These are phyloP conservation scores for Aspergillus flavus DNA, from an alignment of 2,329 filamentous ascomycete genomes.

Conservation along the genomic window DNA sequence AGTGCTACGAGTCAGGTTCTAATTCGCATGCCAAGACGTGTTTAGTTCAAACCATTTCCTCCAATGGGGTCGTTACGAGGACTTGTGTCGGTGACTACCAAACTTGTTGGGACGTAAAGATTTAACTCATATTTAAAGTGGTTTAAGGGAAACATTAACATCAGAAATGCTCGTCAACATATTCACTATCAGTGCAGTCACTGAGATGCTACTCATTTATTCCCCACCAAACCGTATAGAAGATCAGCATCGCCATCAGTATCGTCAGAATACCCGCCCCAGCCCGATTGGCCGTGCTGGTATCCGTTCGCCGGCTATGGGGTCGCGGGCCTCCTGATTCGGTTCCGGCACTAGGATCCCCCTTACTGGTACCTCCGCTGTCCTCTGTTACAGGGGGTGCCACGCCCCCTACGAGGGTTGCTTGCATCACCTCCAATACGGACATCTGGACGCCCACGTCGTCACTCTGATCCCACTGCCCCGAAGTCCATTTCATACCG, in stretches of 20 bases:
- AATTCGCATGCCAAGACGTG: no score
- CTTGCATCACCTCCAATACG: constrained; percentile 38
- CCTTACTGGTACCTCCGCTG: constrained; percentile 36
- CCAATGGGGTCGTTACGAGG: no score
- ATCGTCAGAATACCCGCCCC: constrained; percentile 49
- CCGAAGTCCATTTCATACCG: constrained; percentile 44
- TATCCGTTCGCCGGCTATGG: constrained; percentile 18
- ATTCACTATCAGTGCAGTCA: not conserved
- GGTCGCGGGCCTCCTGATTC: constrained; percentile 18
- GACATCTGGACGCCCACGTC: constrained; percentile 47
- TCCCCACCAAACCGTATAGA: constrained; percentile 42
- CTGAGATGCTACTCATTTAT: constrained; percentile 30
- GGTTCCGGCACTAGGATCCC: constrained; percentile 33
- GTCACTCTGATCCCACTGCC: constrained; percentile 39
- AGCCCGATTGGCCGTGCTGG: constrained; percentile 41
- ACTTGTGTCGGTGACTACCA: not conserved
- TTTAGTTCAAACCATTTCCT: no score
- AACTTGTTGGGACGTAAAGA: no score
- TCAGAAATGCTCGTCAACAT: not conserved
- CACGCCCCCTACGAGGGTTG: constrained; percentile 34
- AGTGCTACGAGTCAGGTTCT: no score
- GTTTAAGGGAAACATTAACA: not conserved
- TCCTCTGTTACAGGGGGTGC: constrained; percentile 34
- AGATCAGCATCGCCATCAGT: constrained; percentile 36
- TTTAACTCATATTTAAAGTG: not conserved